A percentile compares a stretch with the other conserved stretches of the same genome.
These are phyloP conservation scores for Benincasa hispida DNA, from an alignment of 306 rosid species.

Conservation along the genomic window DNA sequence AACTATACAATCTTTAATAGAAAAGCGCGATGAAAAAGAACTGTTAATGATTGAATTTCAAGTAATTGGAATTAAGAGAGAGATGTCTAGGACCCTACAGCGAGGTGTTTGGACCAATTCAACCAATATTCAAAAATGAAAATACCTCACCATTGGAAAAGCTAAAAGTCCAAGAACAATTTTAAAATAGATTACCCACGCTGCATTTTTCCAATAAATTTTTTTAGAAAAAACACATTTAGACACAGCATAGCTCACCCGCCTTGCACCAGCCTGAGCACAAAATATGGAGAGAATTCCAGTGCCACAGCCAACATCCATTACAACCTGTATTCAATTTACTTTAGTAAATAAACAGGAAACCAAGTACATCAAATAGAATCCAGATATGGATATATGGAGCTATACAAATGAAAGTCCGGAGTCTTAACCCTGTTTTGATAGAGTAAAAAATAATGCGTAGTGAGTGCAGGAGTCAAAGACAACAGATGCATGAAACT, in stretches of 20 bases:
- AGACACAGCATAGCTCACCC: conserved; percentile 36
- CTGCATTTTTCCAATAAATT: not conserved
- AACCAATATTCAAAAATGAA: not conserved
- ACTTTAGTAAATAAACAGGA: conserved; percentile 4
- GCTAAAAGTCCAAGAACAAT: not conserved
- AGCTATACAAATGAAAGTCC: not conserved
- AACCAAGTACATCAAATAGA: not conserved
- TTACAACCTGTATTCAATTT: conserved; percentile 59
- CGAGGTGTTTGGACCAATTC: not conserved
- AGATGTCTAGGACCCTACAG: not conserved
- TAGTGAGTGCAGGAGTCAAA: not conserved
- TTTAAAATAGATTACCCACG: not conserved
- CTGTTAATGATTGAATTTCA: not conserved
- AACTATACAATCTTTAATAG: not conserved
- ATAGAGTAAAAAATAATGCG: not conserved
- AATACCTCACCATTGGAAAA: not conserved
- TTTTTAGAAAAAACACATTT: not conserved
- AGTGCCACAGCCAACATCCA: conserved; percentile 96
- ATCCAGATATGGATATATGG: not conserved
- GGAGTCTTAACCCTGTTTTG: not conserved
- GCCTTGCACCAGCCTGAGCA: conserved; percentile 95
- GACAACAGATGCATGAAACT: not conserved
- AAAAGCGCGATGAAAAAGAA: not conserved
- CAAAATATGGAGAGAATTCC: conserved; percentile 96
- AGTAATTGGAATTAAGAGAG: not conserved